Evolutionary conservation across 208 protist genomes (phyloP).

Genomic region (Crithidia bombi): DNA sequence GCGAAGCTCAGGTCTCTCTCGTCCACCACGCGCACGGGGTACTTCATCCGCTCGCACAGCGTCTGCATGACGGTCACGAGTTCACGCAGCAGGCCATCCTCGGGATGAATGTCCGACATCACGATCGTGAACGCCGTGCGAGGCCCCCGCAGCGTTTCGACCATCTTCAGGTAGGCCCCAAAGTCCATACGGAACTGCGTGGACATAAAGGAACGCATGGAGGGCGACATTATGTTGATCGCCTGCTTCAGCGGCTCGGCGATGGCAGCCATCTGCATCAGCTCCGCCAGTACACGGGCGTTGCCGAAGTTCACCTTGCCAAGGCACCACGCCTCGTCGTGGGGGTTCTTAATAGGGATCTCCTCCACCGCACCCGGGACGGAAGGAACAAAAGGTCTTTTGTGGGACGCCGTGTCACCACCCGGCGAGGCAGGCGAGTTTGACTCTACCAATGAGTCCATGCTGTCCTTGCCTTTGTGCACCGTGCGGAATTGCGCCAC

Average conservation of each 20-base stretch:
- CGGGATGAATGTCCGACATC: conserved; percentile 15
- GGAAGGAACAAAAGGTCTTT: background rate
- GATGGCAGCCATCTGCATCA: conserved; percentile 30
- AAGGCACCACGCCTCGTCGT: conserved; percentile 66
- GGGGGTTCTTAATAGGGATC: conserved; percentile 33
- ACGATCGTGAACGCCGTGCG: conserved; percentile 74
- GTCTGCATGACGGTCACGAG: conserved; percentile 38
- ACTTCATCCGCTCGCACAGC: conserved; percentile 54
- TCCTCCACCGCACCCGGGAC: conserved; percentile 10
- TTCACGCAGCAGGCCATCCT: conserved; percentile 44
- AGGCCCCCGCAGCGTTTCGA: conserved; percentile 53
- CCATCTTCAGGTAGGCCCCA: conserved; percentile 47
- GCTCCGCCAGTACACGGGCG: conserved; percentile 40
- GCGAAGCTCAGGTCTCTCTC: conserved; percentile 53
- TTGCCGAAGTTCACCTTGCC: conserved; percentile 53
- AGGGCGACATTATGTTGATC: conserved; percentile 28
- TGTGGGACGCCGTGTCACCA: background rate
- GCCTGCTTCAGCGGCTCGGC: conserved; percentile 13
- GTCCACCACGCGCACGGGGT: conserved; percentile 57
- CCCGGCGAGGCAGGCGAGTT: conserved; percentile 1
- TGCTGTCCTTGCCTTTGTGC: background rate
- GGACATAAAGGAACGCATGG: conserved; percentile 33
- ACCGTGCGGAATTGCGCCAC: conserved; percentile 16
- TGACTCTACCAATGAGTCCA: background rate
- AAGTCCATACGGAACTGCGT: conserved; percentile 60